Evolutionary conservation across 306 rosid genomes (phyloP).

Genomic region (Medicago ruthenica): DNA sequence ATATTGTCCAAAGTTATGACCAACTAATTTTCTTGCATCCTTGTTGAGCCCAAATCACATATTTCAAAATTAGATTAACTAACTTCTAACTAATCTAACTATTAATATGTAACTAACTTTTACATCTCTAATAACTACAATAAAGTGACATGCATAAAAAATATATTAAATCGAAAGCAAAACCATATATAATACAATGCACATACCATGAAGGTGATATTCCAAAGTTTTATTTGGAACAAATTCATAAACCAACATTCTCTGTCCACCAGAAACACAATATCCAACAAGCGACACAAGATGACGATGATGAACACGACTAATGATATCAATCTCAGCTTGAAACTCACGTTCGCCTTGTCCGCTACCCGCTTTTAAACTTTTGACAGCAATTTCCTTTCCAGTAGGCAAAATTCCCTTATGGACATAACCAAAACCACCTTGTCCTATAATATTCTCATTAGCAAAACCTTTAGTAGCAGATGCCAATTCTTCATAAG

Average conservation of each 20-base stretch:
- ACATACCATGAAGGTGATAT: conserved; percentile 69
- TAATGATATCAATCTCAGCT: conserved; percentile 82
- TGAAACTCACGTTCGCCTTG: conserved; percentile 83
- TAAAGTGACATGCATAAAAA: too few species aligned
- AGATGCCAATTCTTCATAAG: conserved; percentile 73
- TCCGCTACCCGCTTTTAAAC: conserved; percentile 69
- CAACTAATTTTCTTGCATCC: too few species aligned
- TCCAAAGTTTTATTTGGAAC: conserved; percentile 66
- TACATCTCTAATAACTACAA: too few species aligned
- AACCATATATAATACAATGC: not conserved
- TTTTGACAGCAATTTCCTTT: conserved; percentile 78
- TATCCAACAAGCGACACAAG: conserved; percentile 82
- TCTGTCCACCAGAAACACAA: conserved; percentile 69
- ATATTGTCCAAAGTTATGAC: too few species aligned
- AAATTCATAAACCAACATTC: conserved; percentile 83
- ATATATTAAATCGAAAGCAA: not conserved
- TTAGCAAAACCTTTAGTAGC: conserved; percentile 71
- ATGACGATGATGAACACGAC: conserved; percentile 83
- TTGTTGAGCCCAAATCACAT: too few species aligned
- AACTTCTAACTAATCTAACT: too few species aligned
- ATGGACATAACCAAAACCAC: conserved; percentile 89
- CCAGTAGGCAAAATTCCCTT: conserved; percentile 79
- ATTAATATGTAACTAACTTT: too few species aligned
- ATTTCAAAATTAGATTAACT: too few species aligned
- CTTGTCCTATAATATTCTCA: conserved; percentile 75